These are phyloP conservation scores for Zygosaccharomyces pseudobailii DNA, from an alignment of 1,139 yeast genomes.

Conservation along the genomic window DNA sequence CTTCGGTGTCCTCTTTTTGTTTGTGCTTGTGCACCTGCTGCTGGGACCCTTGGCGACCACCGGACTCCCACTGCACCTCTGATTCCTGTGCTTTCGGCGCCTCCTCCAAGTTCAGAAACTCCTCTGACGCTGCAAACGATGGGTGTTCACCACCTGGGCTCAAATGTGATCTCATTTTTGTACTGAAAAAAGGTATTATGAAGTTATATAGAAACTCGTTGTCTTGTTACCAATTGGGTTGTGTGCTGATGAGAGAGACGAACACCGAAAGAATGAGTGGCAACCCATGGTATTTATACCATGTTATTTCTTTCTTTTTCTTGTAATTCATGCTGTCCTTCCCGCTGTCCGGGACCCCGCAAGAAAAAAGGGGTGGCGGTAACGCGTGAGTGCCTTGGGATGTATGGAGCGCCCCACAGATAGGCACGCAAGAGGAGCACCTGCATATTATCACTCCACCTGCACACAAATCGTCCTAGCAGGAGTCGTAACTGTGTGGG, in stretches of 20 bases:
- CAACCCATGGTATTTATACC: background rate
- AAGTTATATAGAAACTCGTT: too few relatives aligned
- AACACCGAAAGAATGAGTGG: background rate
- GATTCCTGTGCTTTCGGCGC: conserved; percentile 29
- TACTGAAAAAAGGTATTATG: too few relatives aligned
- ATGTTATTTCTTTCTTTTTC: background rate
- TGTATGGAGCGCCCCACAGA: too few relatives aligned
- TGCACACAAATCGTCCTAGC: background rate
- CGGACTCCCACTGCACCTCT: background rate
- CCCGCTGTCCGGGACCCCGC: background rate
- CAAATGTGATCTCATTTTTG: background rate
- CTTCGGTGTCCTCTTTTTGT: background rate
- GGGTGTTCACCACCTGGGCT: conserved; percentile 4
- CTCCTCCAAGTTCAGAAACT: conserved; percentile 26
- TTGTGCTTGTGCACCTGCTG: background rate
- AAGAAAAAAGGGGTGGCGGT: background rate
- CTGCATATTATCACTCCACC: background rate
- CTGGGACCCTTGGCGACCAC: background rate
- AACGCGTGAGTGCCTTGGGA: background rate
- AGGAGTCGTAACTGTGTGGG: too few relatives aligned
- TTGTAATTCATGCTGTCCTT: background rate
- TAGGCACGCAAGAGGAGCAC: too few relatives aligned
- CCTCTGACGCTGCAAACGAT: conserved; percentile 16
- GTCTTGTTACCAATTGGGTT: too few relatives aligned
- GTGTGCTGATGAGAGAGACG: background rate